A percentile compares a stretch with the other conserved stretches of the same genome.
phyloP scores from a whole-genome alignment of 331 rosid genomes.

The Malus hybrid region DNA sequence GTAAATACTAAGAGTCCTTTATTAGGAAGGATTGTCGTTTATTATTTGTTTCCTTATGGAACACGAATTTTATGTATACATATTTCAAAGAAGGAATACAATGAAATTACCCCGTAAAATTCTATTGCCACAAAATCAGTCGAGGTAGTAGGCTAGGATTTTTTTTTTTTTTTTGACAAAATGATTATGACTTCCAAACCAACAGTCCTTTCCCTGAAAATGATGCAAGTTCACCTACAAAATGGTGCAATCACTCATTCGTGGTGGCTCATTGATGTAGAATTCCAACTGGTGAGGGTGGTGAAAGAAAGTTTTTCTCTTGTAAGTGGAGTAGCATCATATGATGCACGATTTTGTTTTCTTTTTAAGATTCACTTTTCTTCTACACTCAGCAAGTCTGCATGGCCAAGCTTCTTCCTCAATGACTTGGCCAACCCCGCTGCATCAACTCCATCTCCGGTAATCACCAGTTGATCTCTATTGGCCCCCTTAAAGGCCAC shows the following conservation, averaged over 20 bases:
- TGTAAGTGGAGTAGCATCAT: too few species aligned
- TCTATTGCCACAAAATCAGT: too few species aligned
- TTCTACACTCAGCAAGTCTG: conserved; percentile 34
- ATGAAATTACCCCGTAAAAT: too few species aligned
- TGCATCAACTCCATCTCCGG: conserved; percentile 54
- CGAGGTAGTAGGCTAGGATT: too few species aligned
- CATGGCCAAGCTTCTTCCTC: conserved; percentile 39
- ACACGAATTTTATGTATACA: too few species aligned
- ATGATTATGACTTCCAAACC: too few species aligned
- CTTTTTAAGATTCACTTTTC: not conserved
- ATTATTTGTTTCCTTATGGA: too few species aligned
- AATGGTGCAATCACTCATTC: not conserved
- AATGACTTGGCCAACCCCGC: conserved; percentile 22
- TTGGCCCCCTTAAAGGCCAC: conserved; percentile 29
- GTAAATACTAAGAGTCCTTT: too few species aligned
- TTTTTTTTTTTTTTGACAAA: too few species aligned
- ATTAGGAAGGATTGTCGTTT: too few species aligned
- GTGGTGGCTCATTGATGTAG: not conserved
- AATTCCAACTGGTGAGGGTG: not conserved
- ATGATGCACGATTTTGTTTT: not conserved
- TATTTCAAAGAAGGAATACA: too few species aligned
- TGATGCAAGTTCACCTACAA: not conserved
- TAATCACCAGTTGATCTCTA: conserved; percentile 34
- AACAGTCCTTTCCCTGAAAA: too few species aligned
- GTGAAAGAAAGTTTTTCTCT: not conserved